A percentile compares a stretch with the other conserved stretches of the same genome.
Evolutionary conservation across 2,329 filamentous ascomycete genomes (phyloP).

Genomic region (Clonostachys byssicola): DNA sequence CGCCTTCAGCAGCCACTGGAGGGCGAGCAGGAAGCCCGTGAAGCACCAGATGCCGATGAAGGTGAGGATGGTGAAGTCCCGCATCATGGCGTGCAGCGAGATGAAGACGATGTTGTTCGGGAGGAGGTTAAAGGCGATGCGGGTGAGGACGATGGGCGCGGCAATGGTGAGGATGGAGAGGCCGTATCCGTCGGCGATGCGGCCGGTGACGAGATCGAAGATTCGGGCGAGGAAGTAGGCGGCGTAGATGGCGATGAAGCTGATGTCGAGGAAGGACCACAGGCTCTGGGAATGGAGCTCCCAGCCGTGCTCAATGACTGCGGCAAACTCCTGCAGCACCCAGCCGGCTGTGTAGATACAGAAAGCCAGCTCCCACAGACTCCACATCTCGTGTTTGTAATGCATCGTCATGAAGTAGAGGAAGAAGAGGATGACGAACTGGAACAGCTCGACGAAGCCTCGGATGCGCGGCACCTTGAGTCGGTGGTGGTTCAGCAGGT

Average conservation of each 20-base stretch:
- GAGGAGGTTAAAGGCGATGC: constrained; percentile 69
- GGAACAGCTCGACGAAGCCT: constrained; percentile 60
- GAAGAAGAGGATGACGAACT: constrained; percentile 60
- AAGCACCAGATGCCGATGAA: constrained; percentile 66
- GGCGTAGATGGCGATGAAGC: constrained; percentile 59
- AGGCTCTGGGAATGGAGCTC: constrained; percentile 70
- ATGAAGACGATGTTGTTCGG: constrained; percentile 75
- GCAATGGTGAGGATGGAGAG: constrained; percentile 53
- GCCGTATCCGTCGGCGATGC: too few relatives aligned
- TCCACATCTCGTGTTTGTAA: too few relatives aligned
- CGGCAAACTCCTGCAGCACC: constrained; percentile 62
- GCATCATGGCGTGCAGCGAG: constrained; percentile 70
- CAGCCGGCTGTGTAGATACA: constrained; percentile 62
- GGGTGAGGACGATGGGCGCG: constrained; percentile 65
- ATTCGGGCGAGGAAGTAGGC: constrained; percentile 54
- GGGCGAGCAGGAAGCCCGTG: constrained; percentile 64
- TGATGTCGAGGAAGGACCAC: constrained; percentile 72
- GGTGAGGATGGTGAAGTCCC: constrained; percentile 65
- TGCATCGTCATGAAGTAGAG: constrained; percentile 65
- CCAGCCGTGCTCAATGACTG: constrained; percentile 62
- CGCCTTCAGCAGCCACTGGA: constrained; percentile 56
- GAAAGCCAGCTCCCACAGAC: constrained; percentile 53
- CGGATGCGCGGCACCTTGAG: constrained; percentile 66
- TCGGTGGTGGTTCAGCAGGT: constrained; percentile 66
- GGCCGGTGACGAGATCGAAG: too few relatives aligned